Evolutionary conservation across 2,329 filamentous ascomycete species (phyloP).

Genomic region (Tricladium varicosporioides): DNA sequence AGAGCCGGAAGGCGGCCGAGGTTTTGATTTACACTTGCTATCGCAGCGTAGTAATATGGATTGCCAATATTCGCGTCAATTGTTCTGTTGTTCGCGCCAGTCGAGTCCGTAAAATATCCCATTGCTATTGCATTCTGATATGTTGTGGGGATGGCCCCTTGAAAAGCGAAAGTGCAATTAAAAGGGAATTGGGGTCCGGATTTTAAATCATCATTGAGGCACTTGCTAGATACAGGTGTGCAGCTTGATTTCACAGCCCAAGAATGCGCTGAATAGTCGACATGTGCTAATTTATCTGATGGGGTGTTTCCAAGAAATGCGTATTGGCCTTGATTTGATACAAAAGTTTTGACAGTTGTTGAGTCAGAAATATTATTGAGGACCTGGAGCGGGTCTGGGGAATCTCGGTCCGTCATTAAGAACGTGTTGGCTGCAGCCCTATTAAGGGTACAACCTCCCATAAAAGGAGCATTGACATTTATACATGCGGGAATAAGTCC

Average conservation of each 20-base stretch:
- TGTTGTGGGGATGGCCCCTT: not conserved
- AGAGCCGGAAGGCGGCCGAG: not conserved
- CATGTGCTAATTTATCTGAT: not conserved
- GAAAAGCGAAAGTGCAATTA: not conserved
- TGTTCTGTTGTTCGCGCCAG: not conserved
- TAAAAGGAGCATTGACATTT: not conserved
- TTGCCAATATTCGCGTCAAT: no score
- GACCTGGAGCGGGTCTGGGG: not conserved
- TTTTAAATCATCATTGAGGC: not conserved
- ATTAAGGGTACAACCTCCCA: not conserved
- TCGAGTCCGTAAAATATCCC: not conserved
- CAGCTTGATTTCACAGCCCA: not conserved
- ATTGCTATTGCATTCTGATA: not conserved
- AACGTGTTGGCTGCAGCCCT: not conserved
- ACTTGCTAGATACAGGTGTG: not conserved
- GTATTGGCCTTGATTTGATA: not conserved
- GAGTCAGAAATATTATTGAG: not conserved
- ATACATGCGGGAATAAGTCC: not conserved
- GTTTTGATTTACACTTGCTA: not conserved
- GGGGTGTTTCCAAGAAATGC: not conserved
- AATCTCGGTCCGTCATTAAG: not conserved
- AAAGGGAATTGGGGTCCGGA: not conserved
- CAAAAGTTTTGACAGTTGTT: not conserved
- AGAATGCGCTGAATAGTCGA: not conserved
- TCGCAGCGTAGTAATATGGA: not conserved